phyloP scores from a whole-genome alignment of 352 stramenopile species.

The Phytophthora capsici region DNA sequence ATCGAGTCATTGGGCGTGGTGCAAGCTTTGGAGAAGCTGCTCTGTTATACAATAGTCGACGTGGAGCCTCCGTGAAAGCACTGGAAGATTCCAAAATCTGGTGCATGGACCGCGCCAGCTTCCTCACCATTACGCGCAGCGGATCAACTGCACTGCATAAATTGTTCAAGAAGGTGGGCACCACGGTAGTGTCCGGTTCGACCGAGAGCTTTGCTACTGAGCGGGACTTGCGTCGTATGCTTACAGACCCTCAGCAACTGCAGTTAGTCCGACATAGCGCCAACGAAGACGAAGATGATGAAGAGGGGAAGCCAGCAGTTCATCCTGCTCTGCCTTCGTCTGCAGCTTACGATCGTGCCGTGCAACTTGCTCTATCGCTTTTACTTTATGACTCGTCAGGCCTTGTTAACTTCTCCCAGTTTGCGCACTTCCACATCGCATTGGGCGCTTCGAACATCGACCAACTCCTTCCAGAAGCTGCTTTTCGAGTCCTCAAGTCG shows the following conservation, averaged over 20 bases:
- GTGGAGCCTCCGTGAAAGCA: slow-evolving; percentile 91
- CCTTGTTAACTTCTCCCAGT: slow-evolving; percentile 89
- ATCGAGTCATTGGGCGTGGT: slow-evolving; percentile 72
- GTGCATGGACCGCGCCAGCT: slow-evolving; percentile 91
- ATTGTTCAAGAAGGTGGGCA: slow-evolving; percentile 74
- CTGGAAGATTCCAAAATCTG: slow-evolving; percentile 92
- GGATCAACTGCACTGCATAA: slow-evolving; percentile 79
- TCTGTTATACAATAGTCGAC: slow-evolving; percentile 96
- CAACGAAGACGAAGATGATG: slow-evolving; percentile 26
- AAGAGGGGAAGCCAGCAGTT: not conserved
- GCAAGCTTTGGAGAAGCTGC: slow-evolving; percentile 96
- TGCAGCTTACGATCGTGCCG: slow-evolving; percentile 55
- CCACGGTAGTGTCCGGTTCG: slow-evolving; percentile 38
- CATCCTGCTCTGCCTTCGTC: slow-evolving; percentile 28
- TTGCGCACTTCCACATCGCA: slow-evolving; percentile 89
- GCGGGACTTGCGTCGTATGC: slow-evolving; percentile 63
- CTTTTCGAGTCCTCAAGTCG: slow-evolving; percentile 77
- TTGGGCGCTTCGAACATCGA: slow-evolving; percentile 71
- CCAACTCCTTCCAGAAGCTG: slow-evolving; percentile 75
- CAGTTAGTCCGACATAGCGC: slow-evolving; percentile 40
- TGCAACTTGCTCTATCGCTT: slow-evolving; percentile 68
- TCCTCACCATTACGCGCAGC: slow-evolving; percentile 84
- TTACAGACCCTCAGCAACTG: slow-evolving; percentile 46
- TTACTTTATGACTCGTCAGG: slow-evolving; percentile 77
- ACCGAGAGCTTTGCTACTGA: slow-evolving; percentile 71